Evolutionary conservation across 768 basidiomycete genomes (phyloP), one percentile per base, ranked within the genome.

Genomic region (Lyophyllum semitale): DNA sequence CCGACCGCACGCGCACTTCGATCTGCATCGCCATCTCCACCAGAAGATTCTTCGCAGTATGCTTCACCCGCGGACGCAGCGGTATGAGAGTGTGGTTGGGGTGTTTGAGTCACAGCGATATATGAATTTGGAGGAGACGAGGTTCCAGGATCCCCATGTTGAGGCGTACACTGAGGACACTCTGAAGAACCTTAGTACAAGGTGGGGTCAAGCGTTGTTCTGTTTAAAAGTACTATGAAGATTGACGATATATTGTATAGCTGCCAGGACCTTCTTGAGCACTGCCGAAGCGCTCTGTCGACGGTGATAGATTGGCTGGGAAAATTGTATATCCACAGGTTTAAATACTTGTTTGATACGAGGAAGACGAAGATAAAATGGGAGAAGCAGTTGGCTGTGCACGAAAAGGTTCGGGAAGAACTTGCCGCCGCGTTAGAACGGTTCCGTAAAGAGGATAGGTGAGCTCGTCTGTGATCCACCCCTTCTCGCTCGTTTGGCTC

Each of bases 61-160:
- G 8, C 62, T 80, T 18, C 63, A 77, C 33, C 74, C 79, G 0
- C 57, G 74, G 15, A 64, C 67, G 29, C 71, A 62, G 27, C 73
- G 68, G 58, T 60, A 59, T 20, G 85, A 89, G 62, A 71, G 77
- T 26, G 80, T 80, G 0, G 89, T 91, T 0, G 89, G 87, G 1
- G 83, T 88, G 13, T 91, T 91, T 55, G 89, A 91, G 71, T 82
- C 81, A 2, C 84, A 89, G 60, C 70, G 82, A 26, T 91, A 89
- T 64, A 71, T 89, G 53, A 82, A 89, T 58, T 71, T 91, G 2
- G 88, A 91, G 63, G 78, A 81, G 25, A 79, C 70, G 27, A 68
- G 79, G 35, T 67, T 85, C 32, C 67, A 71, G 29, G 83, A 87
- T 55, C 83, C 82, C 1, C 66, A 77, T 53, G 70, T 73, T 2